Base-by-base conservation (phyloP, 2,329 filamentous ascomycete genomes). In the Exophiala calicioides region DNA sequence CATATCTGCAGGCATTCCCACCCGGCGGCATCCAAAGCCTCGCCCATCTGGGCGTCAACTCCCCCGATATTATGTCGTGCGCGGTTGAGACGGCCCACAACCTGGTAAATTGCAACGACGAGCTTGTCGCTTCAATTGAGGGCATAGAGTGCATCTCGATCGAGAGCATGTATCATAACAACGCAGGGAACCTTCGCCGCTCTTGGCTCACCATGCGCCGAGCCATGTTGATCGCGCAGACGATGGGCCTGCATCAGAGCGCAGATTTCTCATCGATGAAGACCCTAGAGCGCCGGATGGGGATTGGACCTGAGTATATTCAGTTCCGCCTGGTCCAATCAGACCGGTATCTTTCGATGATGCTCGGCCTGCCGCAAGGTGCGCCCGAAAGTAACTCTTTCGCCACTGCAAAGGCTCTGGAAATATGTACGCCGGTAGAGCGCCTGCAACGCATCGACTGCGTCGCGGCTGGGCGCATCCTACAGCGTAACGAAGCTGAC, bases 1-100 rank as follows among this genome's bases (percentile, higher is more conserved):
- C 69, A 8, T 72, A 67, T 46, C 63, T 78, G 9, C 76, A 79
- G 57, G n/a, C 69, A 73, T 23, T 59, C 76, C 20, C 65, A 68
- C 1, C 68, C 68, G 0, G 48, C 33, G 6, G 7, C 16, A n/a
- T n/a, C n/a, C n/a, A n/a, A n/a, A n/a, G n/a, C n/a, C n/a, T n/a
- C n/a, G n/a, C n/a, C 13, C 16, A 38, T 20, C 15, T 15, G n/a
- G 36, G 35, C 15, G 34, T 39, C 20, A 19, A 27, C 34, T 23
- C 30, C 45, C 12, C 13, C 36, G n/a, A 36, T 40, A 29, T 10
- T 12, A 9, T 42, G 20, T 4, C 33, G 26, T 10, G 23, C 6
- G 7, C 27, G 42, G 19, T 23, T 20, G 31, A 10, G 29, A 19
- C 54, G 60, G 5, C 64, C 1, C 62, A 37, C 20, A 57, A 30